phyloP scores from a whole-genome alignment of 148 eudicot species.

The Arbutus unedo region DNA sequence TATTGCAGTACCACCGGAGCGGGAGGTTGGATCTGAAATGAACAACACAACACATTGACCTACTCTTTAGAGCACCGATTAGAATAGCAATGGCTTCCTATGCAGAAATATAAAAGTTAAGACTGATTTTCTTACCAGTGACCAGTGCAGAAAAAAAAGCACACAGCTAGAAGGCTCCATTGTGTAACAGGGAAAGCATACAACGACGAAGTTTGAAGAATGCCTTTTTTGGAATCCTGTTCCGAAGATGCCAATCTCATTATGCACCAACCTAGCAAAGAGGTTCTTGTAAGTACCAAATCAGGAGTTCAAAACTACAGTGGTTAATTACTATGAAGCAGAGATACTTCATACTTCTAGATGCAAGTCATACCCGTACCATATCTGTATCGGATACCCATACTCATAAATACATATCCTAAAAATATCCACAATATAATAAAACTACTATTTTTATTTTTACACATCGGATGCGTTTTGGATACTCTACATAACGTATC shows the following conservation, averaged over 20 bases:
- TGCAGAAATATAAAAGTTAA: neutral
- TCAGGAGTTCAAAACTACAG: neutral
- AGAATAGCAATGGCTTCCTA: conserved; percentile 2
- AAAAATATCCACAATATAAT: no score
- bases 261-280: conserved; percentile 71
- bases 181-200: conserved; percentile 69
- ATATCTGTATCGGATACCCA: no score
- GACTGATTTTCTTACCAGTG: conserved; percentile 61
- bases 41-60: neutral
- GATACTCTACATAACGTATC: no score
- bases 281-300: conserved; percentile 6
- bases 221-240: conserved; percentile 28
- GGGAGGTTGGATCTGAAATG: conserved; percentile 1
- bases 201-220: conserved; percentile 31
- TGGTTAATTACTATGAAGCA: neutral
- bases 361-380: no score
- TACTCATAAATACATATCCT: no score
- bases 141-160: conserved; percentile 86
- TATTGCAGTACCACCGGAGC: neutral
- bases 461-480: no score
- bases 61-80: conserved; percentile 1
- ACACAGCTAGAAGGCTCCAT: conserved; percentile 81
- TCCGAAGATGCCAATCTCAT: conserved; percentile 50
- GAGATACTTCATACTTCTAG: no score
- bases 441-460: no score